phyloP scores from a whole-genome alignment of 108 stramenopile genomes.

The Nitzschia putrida region DNA sequence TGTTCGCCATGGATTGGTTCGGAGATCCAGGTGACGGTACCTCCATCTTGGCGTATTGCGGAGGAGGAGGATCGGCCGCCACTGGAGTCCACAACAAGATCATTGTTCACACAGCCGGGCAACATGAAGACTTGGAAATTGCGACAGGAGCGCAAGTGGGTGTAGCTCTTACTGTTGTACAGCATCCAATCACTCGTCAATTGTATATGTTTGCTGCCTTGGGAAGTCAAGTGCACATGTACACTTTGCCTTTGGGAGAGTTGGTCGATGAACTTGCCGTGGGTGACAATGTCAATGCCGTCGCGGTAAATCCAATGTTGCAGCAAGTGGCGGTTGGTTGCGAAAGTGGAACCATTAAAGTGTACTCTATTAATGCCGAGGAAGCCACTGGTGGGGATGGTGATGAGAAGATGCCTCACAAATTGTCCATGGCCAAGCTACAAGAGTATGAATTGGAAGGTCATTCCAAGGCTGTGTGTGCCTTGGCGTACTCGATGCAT shows the following conservation, averaged over 20 bases:
- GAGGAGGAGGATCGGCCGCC: too few relatives aligned
- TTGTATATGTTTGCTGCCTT: constrained; percentile 42
- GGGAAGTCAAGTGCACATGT: constrained; percentile 41
- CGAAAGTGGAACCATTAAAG: constrained; percentile 68
- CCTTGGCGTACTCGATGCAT: constrained; percentile 60
- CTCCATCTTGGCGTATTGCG: too few relatives aligned
- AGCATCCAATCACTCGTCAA: constrained; percentile 39
- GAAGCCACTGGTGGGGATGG: not conserved
- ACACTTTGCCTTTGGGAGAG: constrained; percentile 26
- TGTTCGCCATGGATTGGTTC: constrained; percentile 68
- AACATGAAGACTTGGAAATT: constrained; percentile 27
- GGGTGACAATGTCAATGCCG: constrained; percentile 45
- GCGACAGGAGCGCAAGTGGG: constrained; percentile 47
- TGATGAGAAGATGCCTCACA: not conserved
- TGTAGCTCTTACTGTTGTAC: constrained; percentile 38
- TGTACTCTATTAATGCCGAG: constrained; percentile 50
- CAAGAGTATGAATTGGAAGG: constrained; percentile 44
- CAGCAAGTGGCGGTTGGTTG: constrained; percentile 67
- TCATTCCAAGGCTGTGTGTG: constrained; percentile 74
- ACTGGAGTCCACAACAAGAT: constrained; percentile 69
- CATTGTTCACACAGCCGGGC: constrained; percentile 28
- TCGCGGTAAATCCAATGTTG: constrained; percentile 46
- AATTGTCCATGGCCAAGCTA: constrained; percentile 10
- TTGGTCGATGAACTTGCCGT: constrained; percentile 24
- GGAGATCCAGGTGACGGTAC: constrained; percentile 43